Evolutionary conservation across 495 filamentous ascomycete genomes (phyloP).

Genomic region (Trichodelitschia bisporula): DNA sequence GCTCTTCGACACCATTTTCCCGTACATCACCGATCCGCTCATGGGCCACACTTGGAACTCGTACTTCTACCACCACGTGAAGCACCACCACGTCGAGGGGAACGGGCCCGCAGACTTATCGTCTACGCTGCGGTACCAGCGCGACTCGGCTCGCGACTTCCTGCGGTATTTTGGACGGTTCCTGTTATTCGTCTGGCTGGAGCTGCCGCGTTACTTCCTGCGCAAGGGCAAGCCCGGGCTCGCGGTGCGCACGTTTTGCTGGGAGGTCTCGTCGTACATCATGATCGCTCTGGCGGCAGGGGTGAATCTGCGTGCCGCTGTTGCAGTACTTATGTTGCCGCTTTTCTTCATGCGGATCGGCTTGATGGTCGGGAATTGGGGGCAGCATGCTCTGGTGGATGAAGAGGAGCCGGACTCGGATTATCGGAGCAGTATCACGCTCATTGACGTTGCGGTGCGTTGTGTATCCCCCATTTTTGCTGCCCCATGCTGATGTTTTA

Average conservation of each 20-base stretch:
- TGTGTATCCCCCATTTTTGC: constrained; percentile 1
- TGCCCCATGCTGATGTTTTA: constrained; percentile 7
- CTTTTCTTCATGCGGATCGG: constrained; percentile 32
- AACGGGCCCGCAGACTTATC: constrained; percentile 57
- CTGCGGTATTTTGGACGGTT: constrained; percentile 46
- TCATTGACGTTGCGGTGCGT: constrained; percentile 47
- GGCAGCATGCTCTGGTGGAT: constrained; percentile 51
- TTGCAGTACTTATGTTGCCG: constrained; percentile 36
- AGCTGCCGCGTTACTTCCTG: constrained; percentile 49
- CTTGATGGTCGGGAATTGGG: constrained; percentile 55
- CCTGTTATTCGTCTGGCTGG: constrained; percentile 43
- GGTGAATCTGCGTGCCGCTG: constrained; percentile 24
- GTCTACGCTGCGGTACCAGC: constrained; percentile 51
- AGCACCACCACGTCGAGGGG: constrained; percentile 62
- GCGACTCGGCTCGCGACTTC: constrained; percentile 38
- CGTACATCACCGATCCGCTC: constrained; percentile 48
- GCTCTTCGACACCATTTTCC: constrained; percentile 34
- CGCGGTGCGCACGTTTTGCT: constrained; percentile 26
- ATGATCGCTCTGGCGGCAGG: constrained; percentile 20
- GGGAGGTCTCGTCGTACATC: constrained; percentile 29
- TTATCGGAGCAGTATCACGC: constrained; percentile 42
- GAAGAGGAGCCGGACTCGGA: constrained; percentile 41
- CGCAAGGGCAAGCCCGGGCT: constrained; percentile 25
- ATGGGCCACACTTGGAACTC: constrained; percentile 69
- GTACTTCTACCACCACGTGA: constrained; percentile 68